Percentiles rank a stretch among this genome's conserved stretches.
Evolutionary conservation across 2,329 filamentous ascomycete species (phyloP).

Genomic region (Tolypocladium guangdongense): DNA sequence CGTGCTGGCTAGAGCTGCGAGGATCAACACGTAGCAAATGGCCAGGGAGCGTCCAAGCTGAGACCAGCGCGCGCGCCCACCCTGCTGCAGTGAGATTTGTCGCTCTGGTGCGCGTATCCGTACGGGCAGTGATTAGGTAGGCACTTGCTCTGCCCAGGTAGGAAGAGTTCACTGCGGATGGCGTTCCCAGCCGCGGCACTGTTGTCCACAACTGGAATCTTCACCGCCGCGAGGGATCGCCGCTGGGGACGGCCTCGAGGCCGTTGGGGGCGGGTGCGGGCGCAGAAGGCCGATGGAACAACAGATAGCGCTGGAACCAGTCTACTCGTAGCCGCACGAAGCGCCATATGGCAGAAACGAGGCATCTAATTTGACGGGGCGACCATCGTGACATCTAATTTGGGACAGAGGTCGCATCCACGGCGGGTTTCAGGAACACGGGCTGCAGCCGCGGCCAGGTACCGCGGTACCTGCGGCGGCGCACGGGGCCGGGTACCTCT

Average conservation of each 20-base stretch:
- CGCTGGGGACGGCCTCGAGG: neutral
- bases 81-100: neutral
- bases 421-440: too few relatives aligned
- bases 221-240: neutral
- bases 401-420: neutral
- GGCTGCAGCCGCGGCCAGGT: neutral
- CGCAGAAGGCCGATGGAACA: too few relatives aligned
- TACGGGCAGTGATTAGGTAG: too few relatives aligned
- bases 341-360: neutral
- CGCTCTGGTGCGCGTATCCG: neutral
- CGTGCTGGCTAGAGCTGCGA: neutral
- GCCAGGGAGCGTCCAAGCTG: constrained; percentile 8
- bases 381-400: neutral
- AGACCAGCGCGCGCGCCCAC: constrained; percentile 7
- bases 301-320: neutral
- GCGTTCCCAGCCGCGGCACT: neutral
- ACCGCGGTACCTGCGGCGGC: neutral
- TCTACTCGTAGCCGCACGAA: neutral
- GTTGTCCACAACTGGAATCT: neutral
- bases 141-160: neutral
- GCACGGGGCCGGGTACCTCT: neutral
- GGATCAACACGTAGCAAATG: constrained; percentile 2
- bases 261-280: too few relatives aligned
- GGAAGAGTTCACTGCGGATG: neutral
- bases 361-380: neutral